These are phyloP conservation scores for Sideroxylon spinosum DNA, from an alignment of 179 eudicot species.

Conservation along the genomic window DNA sequence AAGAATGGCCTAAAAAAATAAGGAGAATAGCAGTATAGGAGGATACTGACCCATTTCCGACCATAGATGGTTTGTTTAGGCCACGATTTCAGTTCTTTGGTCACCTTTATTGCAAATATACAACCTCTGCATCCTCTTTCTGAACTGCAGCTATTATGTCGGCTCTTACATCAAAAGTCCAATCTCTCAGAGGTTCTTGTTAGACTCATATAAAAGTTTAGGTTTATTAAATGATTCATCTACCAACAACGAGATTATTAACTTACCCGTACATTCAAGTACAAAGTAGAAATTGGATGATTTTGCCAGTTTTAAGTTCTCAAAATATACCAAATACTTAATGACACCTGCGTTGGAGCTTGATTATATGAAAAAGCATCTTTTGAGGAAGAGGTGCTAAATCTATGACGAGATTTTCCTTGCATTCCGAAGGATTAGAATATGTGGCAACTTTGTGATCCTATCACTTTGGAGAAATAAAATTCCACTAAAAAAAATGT, in stretches of 20 bases:
- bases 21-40: background rate
- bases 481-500: too few relatives aligned
- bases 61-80: conserved; percentile 40
- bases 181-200: conserved; percentile 35
- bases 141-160: conserved; percentile 29
- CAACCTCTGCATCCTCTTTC: conserved; percentile 47
- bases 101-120: conserved; percentile 50
- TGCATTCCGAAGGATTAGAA: background rate
- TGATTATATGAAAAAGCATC: too few relatives aligned
- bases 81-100: conserved; percentile 45
- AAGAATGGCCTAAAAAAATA: background rate
- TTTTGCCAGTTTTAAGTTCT: too few relatives aligned
- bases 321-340: too few relatives aligned
- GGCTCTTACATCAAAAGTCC: conserved; percentile 58
- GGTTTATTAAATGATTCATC: too few relatives aligned
- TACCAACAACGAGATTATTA: too few relatives aligned
- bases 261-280: too few relatives aligned
- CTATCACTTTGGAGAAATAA: too few relatives aligned
- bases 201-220: conserved; percentile 11
- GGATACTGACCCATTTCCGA: conserved; percentile 38
- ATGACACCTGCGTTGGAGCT: too few relatives aligned
- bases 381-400: background rate
- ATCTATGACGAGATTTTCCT: background rate
- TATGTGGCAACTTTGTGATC: too few relatives aligned
- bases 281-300: too few relatives aligned